These are phyloP conservation scores for Plasmodium relictum DNA, from an alignment of 169 alveolate species.

Conservation along the genomic window DNA sequence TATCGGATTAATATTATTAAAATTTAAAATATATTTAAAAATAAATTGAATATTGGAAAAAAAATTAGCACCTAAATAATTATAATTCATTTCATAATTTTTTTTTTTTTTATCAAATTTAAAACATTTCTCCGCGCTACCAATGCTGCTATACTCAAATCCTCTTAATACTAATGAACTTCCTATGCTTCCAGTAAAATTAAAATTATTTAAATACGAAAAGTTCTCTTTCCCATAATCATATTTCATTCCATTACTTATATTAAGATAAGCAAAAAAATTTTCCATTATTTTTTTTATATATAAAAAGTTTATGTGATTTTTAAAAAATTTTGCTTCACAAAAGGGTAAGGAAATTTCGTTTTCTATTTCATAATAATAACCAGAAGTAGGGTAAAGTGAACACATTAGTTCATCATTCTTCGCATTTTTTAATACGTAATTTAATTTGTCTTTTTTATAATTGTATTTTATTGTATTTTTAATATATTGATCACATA, in stretches of 20 bases:
- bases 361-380: constrained; percentile 50
- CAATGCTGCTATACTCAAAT: constrained; percentile 49
- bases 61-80: constrained; percentile 61
- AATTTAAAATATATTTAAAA: constrained; percentile 41
- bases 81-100: constrained; percentile 24
- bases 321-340: constrained; percentile 49
- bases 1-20: constrained; percentile 58
- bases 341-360: constrained; percentile 73
- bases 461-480: constrained; percentile 32
- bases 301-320: constrained; percentile 37
- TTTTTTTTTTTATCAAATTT: constrained; percentile 31
- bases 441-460: constrained; percentile 22
- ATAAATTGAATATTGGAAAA: constrained; percentile 59
- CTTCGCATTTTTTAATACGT: not conserved
- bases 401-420: not conserved
- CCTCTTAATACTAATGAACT: constrained; percentile 64
- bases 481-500: constrained; percentile 22
- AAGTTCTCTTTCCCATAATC: constrained; percentile 13
- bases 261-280: constrained; percentile 23
- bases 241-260: constrained; percentile 69
- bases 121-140: constrained; percentile 28
- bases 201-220: constrained; percentile 17
- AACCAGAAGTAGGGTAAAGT: constrained; percentile 52
- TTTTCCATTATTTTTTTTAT: constrained; percentile 21
- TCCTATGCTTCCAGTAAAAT: constrained; percentile 75